These are phyloP conservation scores for Apiospora kogelbergensis DNA, from an alignment of 2,329 filamentous ascomycete genomes.

Conservation along the genomic window DNA sequence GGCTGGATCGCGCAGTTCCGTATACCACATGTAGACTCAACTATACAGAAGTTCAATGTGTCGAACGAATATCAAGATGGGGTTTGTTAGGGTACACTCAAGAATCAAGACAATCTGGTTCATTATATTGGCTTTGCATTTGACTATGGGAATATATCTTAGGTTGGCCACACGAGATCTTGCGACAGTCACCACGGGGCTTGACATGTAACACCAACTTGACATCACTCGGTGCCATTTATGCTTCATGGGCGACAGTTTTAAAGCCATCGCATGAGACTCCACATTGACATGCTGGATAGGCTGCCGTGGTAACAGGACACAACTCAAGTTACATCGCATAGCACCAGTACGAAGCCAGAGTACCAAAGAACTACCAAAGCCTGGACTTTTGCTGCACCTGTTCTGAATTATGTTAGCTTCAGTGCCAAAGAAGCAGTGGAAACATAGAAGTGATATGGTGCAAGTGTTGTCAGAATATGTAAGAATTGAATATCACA, in stretches of 20 bases:
- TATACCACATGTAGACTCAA: too few relatives aligned
- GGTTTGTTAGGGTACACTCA: too few relatives aligned
- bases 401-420: neutral
- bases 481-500: constrained; percentile 98
- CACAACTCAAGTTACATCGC: neutral
- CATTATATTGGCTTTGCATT: neutral
- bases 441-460: neutral
- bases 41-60: too few relatives aligned
- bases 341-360: neutral
- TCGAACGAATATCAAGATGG: too few relatives aligned
- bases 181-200: neutral
- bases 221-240: neutral
- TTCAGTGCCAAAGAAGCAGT: neutral
- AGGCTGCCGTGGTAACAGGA: neutral
- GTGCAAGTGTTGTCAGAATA: constrained; percentile 73
- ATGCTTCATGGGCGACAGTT: neutral
- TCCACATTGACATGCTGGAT: too few relatives aligned
- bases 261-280: too few relatives aligned
- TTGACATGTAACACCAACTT: neutral
- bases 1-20: too few relatives aligned
- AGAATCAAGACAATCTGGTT: neutral
- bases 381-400: neutral
- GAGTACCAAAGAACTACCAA: neutral
- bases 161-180: neutral
- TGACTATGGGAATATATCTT: neutral